phyloP scores from a whole-genome alignment of 1,284 basidiomycete species.

The Leccinum angustisporum region DNA sequence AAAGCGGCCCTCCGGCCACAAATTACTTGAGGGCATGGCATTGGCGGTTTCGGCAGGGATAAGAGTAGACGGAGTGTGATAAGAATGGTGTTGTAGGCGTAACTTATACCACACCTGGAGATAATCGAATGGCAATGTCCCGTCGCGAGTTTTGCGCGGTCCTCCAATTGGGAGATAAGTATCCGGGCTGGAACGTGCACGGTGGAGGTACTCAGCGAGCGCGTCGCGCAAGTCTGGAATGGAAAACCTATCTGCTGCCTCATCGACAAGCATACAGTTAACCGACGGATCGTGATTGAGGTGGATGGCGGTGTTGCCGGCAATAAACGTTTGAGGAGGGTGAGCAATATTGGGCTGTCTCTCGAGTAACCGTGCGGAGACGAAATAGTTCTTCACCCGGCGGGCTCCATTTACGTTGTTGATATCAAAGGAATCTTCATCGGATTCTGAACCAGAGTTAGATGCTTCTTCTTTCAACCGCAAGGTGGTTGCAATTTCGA shows the following conservation, averaged over 20 bases:
- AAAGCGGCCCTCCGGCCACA: not conserved
- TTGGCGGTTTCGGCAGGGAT: not conserved
- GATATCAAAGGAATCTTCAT: not conserved
- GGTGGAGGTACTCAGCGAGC: not conserved
- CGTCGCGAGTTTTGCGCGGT: not conserved
- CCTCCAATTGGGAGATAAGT: not conserved
- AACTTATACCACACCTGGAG: not conserved
- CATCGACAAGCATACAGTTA: not conserved
- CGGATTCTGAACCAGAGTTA: not conserved
- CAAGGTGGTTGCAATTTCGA: slow-evolving; percentile 1
- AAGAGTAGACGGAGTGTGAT: not conserved
- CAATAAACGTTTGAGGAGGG: not conserved
- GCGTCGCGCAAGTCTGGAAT: not conserved
- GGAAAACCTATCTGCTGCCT: not conserved
- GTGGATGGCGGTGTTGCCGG: not conserved
- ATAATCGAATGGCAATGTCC: not conserved
- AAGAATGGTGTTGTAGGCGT: not conserved
- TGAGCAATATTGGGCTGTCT: not conserved
- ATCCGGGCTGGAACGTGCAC: not conserved
- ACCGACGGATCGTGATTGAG: not conserved
- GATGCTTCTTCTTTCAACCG: not conserved
- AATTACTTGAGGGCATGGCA: not conserved
- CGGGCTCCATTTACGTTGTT: not conserved
- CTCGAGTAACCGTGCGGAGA: not conserved
- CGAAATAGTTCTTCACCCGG: not conserved